phyloP scores from a whole-genome alignment of 164 flowering plant genomes.

The Amborella trichopoda region DNA sequence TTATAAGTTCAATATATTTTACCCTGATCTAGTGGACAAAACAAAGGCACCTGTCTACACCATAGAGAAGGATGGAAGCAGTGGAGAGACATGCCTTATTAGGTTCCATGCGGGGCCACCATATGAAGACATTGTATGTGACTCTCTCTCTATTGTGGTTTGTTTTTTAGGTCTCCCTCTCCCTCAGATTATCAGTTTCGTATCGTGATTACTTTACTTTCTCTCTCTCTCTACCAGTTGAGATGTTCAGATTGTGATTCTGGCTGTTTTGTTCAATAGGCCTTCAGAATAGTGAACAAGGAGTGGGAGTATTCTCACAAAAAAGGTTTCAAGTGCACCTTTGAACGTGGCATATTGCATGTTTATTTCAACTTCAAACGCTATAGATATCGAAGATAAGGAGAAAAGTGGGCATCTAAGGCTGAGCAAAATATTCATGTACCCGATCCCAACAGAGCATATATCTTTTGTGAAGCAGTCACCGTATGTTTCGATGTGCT shows the following conservation, averaged over 20 bases:
- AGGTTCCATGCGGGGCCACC: slow-evolving; percentile 98
- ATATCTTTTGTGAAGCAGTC: too few species aligned
- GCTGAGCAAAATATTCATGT: too few species aligned
- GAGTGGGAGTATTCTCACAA: slow-evolving; percentile 99
- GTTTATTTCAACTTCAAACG: slow-evolving; percentile 97
- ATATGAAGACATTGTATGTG: slow-evolving; percentile 91
- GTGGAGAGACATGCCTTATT: slow-evolving; percentile 78
- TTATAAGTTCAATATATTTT: slow-evolving; percentile 91
- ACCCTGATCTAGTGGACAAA: slow-evolving; percentile 96
- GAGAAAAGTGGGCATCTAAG: too few species aligned
- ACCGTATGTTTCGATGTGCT: too few species aligned
- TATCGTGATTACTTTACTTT: too few species aligned
- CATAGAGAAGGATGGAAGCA: slow-evolving; percentile 88
- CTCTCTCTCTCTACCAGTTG: too few species aligned
- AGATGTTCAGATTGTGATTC: too few species aligned
- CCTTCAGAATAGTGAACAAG: slow-evolving; percentile 84
- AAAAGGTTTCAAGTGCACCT: slow-evolving; percentile 94
- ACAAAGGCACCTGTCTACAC: slow-evolving; percentile 70
- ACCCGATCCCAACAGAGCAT: too few species aligned
- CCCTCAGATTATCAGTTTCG: too few species aligned
- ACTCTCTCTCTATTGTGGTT: background rate
- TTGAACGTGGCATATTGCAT: slow-evolving; percentile 91
- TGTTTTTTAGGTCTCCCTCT: too few species aligned
- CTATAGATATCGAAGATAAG: slow-evolving; percentile 73
- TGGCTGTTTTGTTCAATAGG: too few species aligned